Conservation (phyloP, 2,329 filamentous ascomycete species). For the Fusarium sp. region DNA sequence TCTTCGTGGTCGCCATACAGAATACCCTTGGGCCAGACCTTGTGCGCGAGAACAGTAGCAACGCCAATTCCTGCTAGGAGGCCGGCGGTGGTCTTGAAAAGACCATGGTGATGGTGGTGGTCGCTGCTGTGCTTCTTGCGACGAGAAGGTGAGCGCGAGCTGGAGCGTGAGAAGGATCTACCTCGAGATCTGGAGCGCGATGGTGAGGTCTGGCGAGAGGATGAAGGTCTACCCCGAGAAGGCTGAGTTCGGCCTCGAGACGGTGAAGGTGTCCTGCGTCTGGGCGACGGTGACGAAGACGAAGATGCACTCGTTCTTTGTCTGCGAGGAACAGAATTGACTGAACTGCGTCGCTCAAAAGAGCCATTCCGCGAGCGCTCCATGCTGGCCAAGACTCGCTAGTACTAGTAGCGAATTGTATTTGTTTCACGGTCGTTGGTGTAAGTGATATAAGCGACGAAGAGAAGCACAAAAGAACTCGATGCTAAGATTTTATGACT, state of each 20-base stretch:
- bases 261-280: slow-evolving; percentile 31
- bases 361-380: slow-evolving; percentile 38
- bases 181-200: slow-evolving; percentile 38
- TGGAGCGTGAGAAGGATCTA: slow-evolving; percentile 35
- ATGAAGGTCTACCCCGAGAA: slow-evolving; percentile 3
- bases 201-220: slow-evolving; percentile 7
- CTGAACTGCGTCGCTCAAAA: slow-evolving; percentile 38
- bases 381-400: slow-evolving; percentile 36
- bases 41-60: slow-evolving; percentile 52
- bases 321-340: slow-evolving; percentile 23
- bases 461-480: not conserved
- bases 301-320: slow-evolving; percentile 26
- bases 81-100: slow-evolving; percentile 51
- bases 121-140: slow-evolving; percentile 23
- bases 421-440: slow-evolving; percentile 6
- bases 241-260: slow-evolving; percentile 34
- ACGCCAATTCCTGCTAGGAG: slow-evolving; percentile 54
- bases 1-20: slow-evolving; percentile 48
- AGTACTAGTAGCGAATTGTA: slow-evolving; percentile 3
- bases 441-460: slow-evolving; percentile 18
- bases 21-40: slow-evolving; percentile 53
- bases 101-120: slow-evolving; percentile 40
- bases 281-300: slow-evolving; percentile 20
- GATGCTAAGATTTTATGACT: not conserved
- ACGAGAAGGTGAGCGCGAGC: slow-evolving; percentile 41